Conservation (phyloP, 495 filamentous ascomycete genomes). For the Penicillium turbatum region DNA sequence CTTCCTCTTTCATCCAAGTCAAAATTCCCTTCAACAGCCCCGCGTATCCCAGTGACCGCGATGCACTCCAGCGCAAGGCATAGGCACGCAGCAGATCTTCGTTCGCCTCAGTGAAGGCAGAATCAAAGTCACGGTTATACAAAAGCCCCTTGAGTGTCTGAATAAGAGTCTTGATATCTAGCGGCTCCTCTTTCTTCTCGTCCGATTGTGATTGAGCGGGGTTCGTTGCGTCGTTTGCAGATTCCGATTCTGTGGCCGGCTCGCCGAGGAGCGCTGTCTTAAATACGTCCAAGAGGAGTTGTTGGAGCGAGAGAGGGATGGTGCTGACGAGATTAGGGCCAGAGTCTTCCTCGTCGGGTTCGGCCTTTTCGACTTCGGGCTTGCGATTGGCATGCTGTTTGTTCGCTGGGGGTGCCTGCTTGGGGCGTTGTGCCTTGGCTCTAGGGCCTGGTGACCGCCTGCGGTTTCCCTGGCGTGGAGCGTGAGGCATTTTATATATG, state of each 20-base stretch:
- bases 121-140: slow-evolving; percentile 76
- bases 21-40: slow-evolving; percentile 53
- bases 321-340: slow-evolving; percentile 27
- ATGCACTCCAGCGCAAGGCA: slow-evolving; percentile 81
- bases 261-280: slow-evolving; percentile 48
- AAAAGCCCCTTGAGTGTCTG: slow-evolving; percentile 81
- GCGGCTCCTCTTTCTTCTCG: slow-evolving; percentile 9
- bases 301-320: slow-evolving; percentile 56
- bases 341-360: slow-evolving; percentile 5
- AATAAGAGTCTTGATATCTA: slow-evolving; percentile 51
- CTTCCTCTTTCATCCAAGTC: slow-evolving; percentile 24
- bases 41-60: slow-evolving; percentile 73
- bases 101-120: slow-evolving; percentile 63
- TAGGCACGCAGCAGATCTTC: slow-evolving; percentile 70
- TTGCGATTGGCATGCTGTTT: slow-evolving; percentile 14
- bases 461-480: slow-evolving; percentile 11
- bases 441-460: slow-evolving; percentile 3
- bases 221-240: slow-evolving; percentile 15
- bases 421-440: background rate
- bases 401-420: slow-evolving; percentile 13
- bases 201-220: slow-evolving; percentile 1
- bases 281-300: slow-evolving; percentile 76
- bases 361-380: slow-evolving; percentile 10
- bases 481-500: slow-evolving; percentile 7
- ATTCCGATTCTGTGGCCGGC: background rate